Evolutionary conservation across 495 filamentous ascomycete genomes (phyloP).

Genomic region (Aspergillus saccharolyticus): DNA sequence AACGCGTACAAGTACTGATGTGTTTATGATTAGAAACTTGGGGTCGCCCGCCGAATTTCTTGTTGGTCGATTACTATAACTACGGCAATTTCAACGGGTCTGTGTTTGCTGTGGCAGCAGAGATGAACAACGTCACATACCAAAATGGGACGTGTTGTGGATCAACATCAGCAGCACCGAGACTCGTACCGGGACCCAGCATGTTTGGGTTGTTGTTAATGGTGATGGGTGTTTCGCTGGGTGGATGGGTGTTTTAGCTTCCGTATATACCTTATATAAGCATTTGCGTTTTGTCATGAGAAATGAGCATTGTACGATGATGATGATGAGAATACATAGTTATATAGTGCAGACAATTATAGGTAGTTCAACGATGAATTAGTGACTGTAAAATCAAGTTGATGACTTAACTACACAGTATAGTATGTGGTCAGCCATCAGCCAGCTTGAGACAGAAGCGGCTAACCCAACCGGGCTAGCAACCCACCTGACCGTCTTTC

Average conservation of each 20-base stretch:
- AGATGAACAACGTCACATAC: constrained; percentile 81
- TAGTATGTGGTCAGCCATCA: too few species aligned
- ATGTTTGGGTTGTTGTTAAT: constrained; percentile 24
- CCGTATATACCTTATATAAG: constrained; percentile 8
- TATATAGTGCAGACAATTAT: constrained; percentile 2
- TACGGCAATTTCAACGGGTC: constrained; percentile 65
- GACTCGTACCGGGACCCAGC: constrained; percentile 17
- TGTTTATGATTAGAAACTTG: constrained; percentile 40
- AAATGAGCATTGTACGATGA: constrained; percentile 9
- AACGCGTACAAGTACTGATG: neutral
- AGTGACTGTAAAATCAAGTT: too few species aligned
- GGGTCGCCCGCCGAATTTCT: constrained; percentile 73
- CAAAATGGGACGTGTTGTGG: constrained; percentile 73
- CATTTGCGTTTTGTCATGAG: constrained; percentile 9
- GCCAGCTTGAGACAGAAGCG: too few species aligned
- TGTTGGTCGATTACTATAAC: constrained; percentile 90
- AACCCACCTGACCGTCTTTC: too few species aligned
- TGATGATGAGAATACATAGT: constrained; percentile 9
- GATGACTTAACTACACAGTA: too few species aligned
- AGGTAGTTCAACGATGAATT: neutral
- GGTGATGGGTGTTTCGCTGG: constrained; percentile 23
- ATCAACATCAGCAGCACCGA: constrained; percentile 26
- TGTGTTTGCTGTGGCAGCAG: constrained; percentile 85
- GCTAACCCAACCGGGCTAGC: too few species aligned
- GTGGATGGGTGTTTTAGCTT: constrained; percentile 22